phyloP scores from a whole-genome alignment of 2,329 filamentous ascomycete species.

The Aureobasidium musti region DNA sequence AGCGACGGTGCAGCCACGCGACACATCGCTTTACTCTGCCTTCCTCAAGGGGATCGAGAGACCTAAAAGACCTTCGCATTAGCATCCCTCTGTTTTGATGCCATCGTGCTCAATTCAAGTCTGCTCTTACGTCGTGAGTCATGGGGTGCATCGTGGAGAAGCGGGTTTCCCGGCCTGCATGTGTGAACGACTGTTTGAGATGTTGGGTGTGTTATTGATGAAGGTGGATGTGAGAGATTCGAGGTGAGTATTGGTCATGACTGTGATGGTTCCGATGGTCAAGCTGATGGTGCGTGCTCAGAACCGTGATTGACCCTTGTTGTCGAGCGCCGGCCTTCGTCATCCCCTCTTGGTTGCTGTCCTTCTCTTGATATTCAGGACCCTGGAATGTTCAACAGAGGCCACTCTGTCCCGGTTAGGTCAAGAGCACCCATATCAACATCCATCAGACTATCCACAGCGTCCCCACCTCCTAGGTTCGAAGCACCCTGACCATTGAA shows the following conservation, averaged over 20 bases:
- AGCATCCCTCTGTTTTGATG: not conserved
- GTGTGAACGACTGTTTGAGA: not conserved
- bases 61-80: not conserved
- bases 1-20: too few species aligned
- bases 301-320: too few species aligned
- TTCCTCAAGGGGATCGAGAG: not conserved
- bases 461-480: not conserved
- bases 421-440: conserved; percentile 18
- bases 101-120: not conserved
- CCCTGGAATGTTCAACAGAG: not conserved
- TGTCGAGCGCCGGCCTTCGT: too few species aligned
- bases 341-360: not conserved
- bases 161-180: not conserved
- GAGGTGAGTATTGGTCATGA: too few species aligned
- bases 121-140: not conserved
- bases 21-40: too few species aligned
- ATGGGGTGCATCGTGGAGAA: not conserved
- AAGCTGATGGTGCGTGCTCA: too few species aligned
- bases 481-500: not conserved
- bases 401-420: not conserved
- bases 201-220: not conserved
- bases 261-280: too few species aligned
- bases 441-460: not conserved
- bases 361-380: not conserved
- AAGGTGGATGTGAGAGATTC: too few species aligned